These are phyloP conservation scores for Neobulgaria alba DNA, from an alignment of 2,329 filamentous ascomycete species.

Conservation along the genomic window DNA sequence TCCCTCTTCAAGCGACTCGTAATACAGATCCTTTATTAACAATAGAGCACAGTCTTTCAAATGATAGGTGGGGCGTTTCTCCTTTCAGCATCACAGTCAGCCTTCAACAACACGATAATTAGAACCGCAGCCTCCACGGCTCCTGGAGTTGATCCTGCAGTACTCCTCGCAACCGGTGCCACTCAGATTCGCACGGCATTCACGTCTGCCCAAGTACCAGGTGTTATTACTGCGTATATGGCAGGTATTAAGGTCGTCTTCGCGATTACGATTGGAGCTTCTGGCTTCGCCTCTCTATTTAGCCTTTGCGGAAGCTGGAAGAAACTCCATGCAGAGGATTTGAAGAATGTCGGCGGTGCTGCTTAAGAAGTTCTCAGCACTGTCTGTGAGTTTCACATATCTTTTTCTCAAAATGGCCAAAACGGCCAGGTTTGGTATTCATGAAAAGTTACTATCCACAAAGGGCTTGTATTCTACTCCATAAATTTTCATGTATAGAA, in stretches of 20 bases:
- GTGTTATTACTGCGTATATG: constrained; percentile 52
- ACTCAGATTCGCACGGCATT: constrained; percentile 48
- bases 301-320: background rate
- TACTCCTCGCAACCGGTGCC: constrained; percentile 36
- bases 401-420: background rate
- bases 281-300: background rate
- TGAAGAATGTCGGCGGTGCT: background rate
- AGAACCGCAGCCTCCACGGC: constrained; percentile 26
- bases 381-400: background rate
- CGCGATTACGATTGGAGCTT: constrained; percentile 39
- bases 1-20: background rate
- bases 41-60: constrained; percentile 37
- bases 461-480: background rate
- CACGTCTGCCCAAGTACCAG: constrained; percentile 34
- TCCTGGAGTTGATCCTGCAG: constrained; percentile 30
- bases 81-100: constrained; percentile 37
- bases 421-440: background rate
- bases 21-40: background rate
- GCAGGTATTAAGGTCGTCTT: constrained; percentile 52
- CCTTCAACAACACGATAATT: constrained; percentile 37
- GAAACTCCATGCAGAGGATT: background rate
- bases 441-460: background rate
- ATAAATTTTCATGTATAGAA: background rate
- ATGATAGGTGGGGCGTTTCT: constrained; percentile 40
- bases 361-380: background rate